Conservation (phyloP, 768 basidiomycete species). For the Pisolithus microcarpus region DNA sequence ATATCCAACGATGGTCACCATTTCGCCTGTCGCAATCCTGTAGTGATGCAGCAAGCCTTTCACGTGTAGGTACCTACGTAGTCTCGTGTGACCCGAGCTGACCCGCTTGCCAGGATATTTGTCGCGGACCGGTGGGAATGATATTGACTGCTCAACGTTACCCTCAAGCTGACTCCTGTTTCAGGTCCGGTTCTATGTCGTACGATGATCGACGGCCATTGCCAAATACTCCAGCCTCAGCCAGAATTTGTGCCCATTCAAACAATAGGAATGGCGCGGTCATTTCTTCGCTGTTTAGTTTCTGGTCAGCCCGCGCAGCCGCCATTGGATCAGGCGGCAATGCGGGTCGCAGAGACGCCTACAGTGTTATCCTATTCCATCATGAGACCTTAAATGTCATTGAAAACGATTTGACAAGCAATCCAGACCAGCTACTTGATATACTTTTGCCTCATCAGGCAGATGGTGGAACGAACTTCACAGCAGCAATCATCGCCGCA, state of each 20-base stretch:
- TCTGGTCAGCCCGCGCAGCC: constrained; percentile 42
- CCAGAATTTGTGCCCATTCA: constrained; percentile 23
- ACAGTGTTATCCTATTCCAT: constrained; percentile 44
- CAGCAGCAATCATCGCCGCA: constrained; percentile 28
- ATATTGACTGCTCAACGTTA: constrained; percentile 11
- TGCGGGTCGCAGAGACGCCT: constrained; percentile 25
- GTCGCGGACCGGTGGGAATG: constrained; percentile 43
- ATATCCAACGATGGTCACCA: constrained; percentile 46
- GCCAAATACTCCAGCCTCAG: constrained; percentile 29
- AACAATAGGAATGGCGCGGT: constrained; percentile 48
- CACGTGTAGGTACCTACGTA: constrained; percentile 39
- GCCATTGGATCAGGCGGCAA: constrained; percentile 28
- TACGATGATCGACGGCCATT: constrained; percentile 33
- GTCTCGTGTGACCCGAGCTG: constrained; percentile 2
- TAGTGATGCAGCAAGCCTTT: constrained; percentile 39
- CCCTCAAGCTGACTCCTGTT: constrained; percentile 31
- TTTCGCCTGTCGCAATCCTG: constrained; percentile 45
- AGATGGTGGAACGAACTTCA: constrained; percentile 35
- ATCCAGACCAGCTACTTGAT: constrained; percentile 35
- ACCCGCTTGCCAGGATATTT: constrained; percentile 33
- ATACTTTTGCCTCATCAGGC: constrained; percentile 25
- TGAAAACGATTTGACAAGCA: constrained; percentile 35
- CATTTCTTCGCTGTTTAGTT: constrained; percentile 40
- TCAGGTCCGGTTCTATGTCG: constrained; percentile 43
- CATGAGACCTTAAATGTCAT: constrained; percentile 15